A percentile compares a stretch with the other conserved stretches of the same genome.
Evolutionary conservation across 2,329 filamentous ascomycete genomes (phyloP).

Genomic region (Fusarium hainanense): DNA sequence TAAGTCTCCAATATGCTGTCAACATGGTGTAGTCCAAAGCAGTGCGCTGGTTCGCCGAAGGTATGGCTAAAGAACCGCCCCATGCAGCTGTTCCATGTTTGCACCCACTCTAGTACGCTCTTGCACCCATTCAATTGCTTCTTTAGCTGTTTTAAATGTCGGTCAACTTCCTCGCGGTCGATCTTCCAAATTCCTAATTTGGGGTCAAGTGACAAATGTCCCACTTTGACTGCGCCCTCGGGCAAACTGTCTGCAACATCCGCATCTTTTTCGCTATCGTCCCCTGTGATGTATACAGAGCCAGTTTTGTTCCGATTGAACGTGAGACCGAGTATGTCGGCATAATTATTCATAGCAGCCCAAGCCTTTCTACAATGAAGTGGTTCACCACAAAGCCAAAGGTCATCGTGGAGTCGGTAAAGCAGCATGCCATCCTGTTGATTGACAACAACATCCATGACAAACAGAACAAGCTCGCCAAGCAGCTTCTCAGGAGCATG

Average conservation of each 20-base stretch:
- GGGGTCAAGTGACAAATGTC: not conserved
- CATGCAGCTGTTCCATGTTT: conserved; percentile 8
- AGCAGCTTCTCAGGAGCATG: not conserved
- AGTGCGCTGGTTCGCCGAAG: conserved; percentile 4
- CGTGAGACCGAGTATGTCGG: not conserved
- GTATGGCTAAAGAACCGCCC: not conserved
- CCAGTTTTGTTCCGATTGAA: not conserved
- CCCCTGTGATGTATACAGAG: not conserved
- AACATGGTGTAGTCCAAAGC: not conserved
- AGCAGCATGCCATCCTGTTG: not conserved
- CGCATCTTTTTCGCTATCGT: accelerated
- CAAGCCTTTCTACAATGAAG: not conserved
- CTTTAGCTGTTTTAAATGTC: not conserved
- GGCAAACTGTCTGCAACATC: not conserved
- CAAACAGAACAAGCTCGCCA: conserved; percentile 4
- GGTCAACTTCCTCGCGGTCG: not conserved
- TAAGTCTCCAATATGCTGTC: conserved; percentile 1
- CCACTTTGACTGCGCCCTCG: not conserved
- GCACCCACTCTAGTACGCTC: not conserved
- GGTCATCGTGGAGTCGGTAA: not conserved
- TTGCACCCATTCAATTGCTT: not conserved
- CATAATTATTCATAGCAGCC: not conserved
- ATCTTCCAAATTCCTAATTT: not conserved
- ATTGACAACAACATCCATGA: conserved; percentile 3
- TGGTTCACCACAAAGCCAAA: not conserved